phyloP scores from a whole-genome alignment of 768 basidiomycete species.

The Mycena venus region DNA sequence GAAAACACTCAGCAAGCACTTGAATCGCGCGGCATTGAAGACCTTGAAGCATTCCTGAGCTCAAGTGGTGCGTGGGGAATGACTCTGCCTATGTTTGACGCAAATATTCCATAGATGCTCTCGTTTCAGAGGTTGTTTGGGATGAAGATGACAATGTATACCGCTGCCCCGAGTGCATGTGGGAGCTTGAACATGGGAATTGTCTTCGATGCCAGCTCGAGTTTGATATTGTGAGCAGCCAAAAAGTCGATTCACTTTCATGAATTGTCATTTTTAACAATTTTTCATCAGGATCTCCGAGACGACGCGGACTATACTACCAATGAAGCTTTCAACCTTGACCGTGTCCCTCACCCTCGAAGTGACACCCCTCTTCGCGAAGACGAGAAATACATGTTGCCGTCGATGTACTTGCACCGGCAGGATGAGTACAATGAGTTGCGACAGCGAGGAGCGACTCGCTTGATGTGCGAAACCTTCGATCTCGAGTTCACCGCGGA shows the following conservation, averaged over 20 bases:
- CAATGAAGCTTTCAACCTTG: slow-evolving; percentile 36
- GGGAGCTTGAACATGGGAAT: slow-evolving; percentile 46
- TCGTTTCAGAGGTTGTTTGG: slow-evolving; percentile 24
- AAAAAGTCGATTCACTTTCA: not conserved
- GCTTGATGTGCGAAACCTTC: slow-evolving; percentile 54
- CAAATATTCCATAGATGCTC: not conserved
- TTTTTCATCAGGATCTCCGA: slow-evolving; percentile 3
- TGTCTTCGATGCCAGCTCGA: slow-evolving; percentile 42
- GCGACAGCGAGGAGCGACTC: slow-evolving; percentile 49
- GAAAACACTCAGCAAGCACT: not conserved
- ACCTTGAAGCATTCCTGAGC: slow-evolving; percentile 5
- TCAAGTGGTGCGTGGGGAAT: slow-evolving; percentile 1
- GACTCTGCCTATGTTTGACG: no score
- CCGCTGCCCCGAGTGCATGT: slow-evolving; percentile 44
- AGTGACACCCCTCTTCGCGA: slow-evolving; percentile 46
- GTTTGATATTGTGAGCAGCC: slow-evolving; percentile 12
- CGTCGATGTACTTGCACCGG: slow-evolving; percentile 1
- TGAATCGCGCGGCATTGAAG: not conserved
- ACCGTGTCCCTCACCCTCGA: slow-evolving; percentile 41
- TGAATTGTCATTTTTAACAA: no score
- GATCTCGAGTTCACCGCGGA: slow-evolving; percentile 43
- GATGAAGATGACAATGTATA: slow-evolving; percentile 36
- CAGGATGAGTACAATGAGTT: slow-evolving; percentile 46
- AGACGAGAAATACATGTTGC: slow-evolving; percentile 20
- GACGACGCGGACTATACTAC: slow-evolving; percentile 33